Conservation (phyloP, 768 basidiomycete species). For the Asterophora parasitica region DNA sequence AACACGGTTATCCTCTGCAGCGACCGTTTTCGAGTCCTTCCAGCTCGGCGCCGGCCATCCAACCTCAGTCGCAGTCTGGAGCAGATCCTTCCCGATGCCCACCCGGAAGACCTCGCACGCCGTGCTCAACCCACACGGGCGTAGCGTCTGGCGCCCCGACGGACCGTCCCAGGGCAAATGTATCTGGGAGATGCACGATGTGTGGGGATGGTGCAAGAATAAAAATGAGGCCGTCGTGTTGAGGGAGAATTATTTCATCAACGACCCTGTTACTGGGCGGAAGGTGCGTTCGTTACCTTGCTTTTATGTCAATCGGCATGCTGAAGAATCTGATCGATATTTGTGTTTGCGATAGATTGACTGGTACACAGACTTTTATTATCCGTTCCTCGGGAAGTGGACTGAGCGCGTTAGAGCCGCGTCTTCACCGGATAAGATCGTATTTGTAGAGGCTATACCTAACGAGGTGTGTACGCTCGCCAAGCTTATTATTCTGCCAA, state of each 20-base stretch:
- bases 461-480: constrained; percentile 63
- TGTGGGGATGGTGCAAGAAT: constrained; percentile 82
- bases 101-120: constrained; percentile 58
- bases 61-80: constrained; percentile 73
- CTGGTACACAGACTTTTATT: constrained; percentile 86
- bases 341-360: constrained; percentile 48
- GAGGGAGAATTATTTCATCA: constrained; percentile 79
- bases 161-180: constrained; percentile 73
- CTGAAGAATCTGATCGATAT: background rate
- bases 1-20: constrained; percentile 27
- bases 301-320: too few relatives aligned
- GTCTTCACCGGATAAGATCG: constrained; percentile 48
- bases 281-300: constrained; percentile 38
- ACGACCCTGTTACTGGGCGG: constrained; percentile 57
- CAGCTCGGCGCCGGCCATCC: constrained; percentile 88
- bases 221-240: constrained; percentile 70
- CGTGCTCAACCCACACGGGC: constrained; percentile 55
- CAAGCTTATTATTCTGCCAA: constrained; percentile 3
- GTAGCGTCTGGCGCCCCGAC: constrained; percentile 65
- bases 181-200: constrained; percentile 87
- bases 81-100: constrained; percentile 85
- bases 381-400: constrained; percentile 71
- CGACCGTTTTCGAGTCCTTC: constrained; percentile 85
- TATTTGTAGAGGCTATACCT: constrained; percentile 85
- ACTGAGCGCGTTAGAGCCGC: constrained; percentile 49